A percentile compares a stretch with the other conserved stretches of the same genome.
phyloP scores from a whole-genome alignment of 768 basidiomycete genomes.

The Hygrophoropsis aurantiaca region DNA sequence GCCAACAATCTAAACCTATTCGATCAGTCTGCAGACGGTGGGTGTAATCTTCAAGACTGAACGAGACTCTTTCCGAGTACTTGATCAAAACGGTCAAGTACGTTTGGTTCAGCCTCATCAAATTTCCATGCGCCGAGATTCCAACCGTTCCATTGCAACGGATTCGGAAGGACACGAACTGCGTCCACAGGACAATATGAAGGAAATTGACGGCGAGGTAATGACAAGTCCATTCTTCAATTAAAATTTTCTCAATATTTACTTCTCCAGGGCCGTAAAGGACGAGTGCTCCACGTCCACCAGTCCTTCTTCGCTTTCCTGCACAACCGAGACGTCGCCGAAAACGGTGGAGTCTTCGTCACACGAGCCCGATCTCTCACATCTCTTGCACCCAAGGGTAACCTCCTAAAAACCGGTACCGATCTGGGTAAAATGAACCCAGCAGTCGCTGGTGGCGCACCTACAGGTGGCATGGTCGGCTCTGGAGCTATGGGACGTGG shows the following conservation, averaged over 20 bases:
- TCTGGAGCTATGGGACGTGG: conserved; percentile 78
- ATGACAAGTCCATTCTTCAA: conserved; percentile 22
- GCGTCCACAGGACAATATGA: conserved; percentile 85
- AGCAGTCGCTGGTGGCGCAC: conserved; percentile 52
- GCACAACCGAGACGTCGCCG: conserved; percentile 85
- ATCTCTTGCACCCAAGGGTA: conserved; percentile 86
- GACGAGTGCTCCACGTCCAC: conserved; percentile 89
- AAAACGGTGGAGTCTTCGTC: conserved; percentile 95
- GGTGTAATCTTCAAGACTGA: conserved; percentile 98
- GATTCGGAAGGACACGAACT: conserved; percentile 89
- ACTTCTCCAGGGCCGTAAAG: conserved; percentile 67
- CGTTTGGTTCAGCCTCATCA: conserved; percentile 91
- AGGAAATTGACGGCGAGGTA: conserved; percentile 89
- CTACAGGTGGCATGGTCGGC: conserved; percentile 75
- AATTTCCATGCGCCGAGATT: conserved; percentile 88
- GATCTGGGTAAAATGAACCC: conserved; percentile 95
- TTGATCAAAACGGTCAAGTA: conserved; percentile 91
- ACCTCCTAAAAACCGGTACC: conserved; percentile 57
- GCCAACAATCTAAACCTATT: conserved; percentile 10
- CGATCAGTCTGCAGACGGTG: conserved; percentile 78
- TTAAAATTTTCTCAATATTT: neutral
- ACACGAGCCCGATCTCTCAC: conserved; percentile 80
- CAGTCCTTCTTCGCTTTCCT: conserved; percentile 94
- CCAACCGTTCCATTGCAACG: conserved; percentile 78
- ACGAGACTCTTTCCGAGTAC: conserved; percentile 90